These are phyloP conservation scores for Ophidiomyces ophidiicola DNA, from an alignment of 2,329 filamentous ascomycete species.

Conservation along the genomic window DNA sequence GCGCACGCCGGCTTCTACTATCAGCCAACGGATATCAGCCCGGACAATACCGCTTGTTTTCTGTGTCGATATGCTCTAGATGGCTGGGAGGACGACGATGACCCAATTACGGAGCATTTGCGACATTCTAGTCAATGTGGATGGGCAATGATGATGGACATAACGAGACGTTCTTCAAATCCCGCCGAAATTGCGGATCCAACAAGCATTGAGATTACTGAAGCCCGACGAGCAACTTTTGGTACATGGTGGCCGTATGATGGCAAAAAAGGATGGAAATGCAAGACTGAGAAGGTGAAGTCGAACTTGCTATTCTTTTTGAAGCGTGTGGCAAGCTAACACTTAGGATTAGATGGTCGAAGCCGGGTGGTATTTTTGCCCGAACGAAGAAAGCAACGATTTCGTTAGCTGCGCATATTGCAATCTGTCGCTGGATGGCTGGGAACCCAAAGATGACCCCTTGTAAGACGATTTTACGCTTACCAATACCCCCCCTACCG, in stretches of 20 bases:
- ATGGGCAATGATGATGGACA: constrained; percentile 67
- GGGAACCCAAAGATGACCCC: constrained; percentile 87
- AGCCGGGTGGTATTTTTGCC: constrained; percentile 89
- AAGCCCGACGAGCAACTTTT: constrained; percentile 74
- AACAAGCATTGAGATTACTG: constrained; percentile 54
- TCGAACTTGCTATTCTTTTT: constrained; percentile 14
- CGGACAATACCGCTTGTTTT: constrained; percentile 85
- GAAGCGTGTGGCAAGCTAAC: constrained; percentile 4
- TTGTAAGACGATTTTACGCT: constrained; percentile 43
- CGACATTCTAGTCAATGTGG: constrained; percentile 72
- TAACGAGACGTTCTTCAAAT: constrained; percentile 33
- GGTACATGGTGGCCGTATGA: constrained; percentile 66
- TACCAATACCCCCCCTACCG: constrained; percentile 14
- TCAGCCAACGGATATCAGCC: constrained; percentile 58
- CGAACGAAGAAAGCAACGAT: constrained; percentile 69
- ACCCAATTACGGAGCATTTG: constrained; percentile 72
- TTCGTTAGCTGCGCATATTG: constrained; percentile 89
- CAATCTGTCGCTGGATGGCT: constrained; percentile 76
- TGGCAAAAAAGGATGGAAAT: constrained; percentile 73
- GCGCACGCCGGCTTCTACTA: constrained; percentile 88
- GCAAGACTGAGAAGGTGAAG: constrained; percentile 69
- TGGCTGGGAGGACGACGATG: constrained; percentile 81
- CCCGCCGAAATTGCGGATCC: constrained; percentile 56
- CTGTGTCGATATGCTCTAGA: constrained; percentile 72
- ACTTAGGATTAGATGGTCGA: constrained; percentile 56